Evolutionary conservation across 2,329 filamentous ascomycete genomes (phyloP), one percentile per base, ranked within the genome.

Genomic region (Neopestalotiopsis rosae): DNA sequence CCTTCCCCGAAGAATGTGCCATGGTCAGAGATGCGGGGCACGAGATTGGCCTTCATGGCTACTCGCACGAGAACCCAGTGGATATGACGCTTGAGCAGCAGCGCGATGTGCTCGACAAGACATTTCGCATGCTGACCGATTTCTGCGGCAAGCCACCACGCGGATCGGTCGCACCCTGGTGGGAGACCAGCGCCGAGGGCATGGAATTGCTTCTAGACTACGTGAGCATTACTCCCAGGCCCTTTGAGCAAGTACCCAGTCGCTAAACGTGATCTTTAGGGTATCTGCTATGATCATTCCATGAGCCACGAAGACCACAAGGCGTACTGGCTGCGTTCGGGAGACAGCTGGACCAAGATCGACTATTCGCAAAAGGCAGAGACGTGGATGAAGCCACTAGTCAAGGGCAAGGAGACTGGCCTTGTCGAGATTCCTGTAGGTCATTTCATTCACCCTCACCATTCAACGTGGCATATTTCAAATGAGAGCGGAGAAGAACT

Each of bases 51-150:
- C 83, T 88, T n/a, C 92, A 94, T 71, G 92, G 91, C 4, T 94
- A 94, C 79, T 89, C 87, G 0, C 91, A 94, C 74, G 92, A 94
- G 76, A 94, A 94, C 73, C 91, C 92, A 0, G 84, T 84, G 0
- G 87, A 90, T 68, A 93, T 94, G 91, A 91, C 86, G 0, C 77
- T 92, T 1, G 91, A 94, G 76, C 92, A 95, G 80, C 92, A 95
- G 77, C 87, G 86, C 14, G 91, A 92, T 68, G 90, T 95, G 12
- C 85, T 95, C 4, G 89, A 92, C 74, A 93, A 93, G 79, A 93
- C 91, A 24, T 93, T 91, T 76, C 86, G 87, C 24, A 85, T 94
- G 79, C 85, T 94, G 49, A 93, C 89, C 0, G 88, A 91, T 0
- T 92, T 95, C 74, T 88, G 86, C 57, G 90, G 92, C 6, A 93